Base-by-base conservation (phyloP, 1,284 basidiomycete species). In the Volvariella volvacea region DNA sequence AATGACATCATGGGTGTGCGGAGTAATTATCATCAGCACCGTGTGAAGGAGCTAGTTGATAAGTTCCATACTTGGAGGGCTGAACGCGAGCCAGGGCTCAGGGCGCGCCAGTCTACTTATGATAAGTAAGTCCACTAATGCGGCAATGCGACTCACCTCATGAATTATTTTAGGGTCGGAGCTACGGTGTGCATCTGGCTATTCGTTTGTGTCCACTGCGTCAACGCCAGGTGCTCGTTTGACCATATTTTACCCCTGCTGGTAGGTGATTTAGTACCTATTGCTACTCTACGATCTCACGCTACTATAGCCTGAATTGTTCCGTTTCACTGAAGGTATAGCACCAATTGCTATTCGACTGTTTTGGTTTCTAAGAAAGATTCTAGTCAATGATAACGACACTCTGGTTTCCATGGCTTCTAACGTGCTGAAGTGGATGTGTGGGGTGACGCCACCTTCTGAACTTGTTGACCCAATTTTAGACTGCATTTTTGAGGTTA, bases 191-290 rank as follows among this genome's bases (percentile, higher is more conserved):
- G 87, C 66, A 81, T 79, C 55, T 91, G 87, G 84, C 65, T 90
- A 21, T 82, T 79, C 59, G 76, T 82, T 53, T 73, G 78, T 17
- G 56, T 91, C 8, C 81, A 87, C 47, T 85, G 89, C 53, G 75
- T 82, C 1, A 80, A 88, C 55, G 87, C 88, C 2, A 75, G 80
- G 31, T 77, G 81, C 1, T 70, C 75, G 0, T 91, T 88, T 62
- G 86, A 89, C 46, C 90, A 88, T 54, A 80, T 91, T 48, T 69
- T 92, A 3, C 87, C 85, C 8, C 68, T 91, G 32, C 77, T 87
- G 80, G 83, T 83, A 51, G 37, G 71, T 59, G 44, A 45, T 46
- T 25, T 39, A 4, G 16, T 33, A 39, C 20, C 42, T 25, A 14
- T 17, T 15, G 7, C 32, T 34, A 42, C 12, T 25, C 30, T 22